phyloP scores from a whole-genome alignment of 768 basidiomycete species.

The Pleurotus sapidus region DNA sequence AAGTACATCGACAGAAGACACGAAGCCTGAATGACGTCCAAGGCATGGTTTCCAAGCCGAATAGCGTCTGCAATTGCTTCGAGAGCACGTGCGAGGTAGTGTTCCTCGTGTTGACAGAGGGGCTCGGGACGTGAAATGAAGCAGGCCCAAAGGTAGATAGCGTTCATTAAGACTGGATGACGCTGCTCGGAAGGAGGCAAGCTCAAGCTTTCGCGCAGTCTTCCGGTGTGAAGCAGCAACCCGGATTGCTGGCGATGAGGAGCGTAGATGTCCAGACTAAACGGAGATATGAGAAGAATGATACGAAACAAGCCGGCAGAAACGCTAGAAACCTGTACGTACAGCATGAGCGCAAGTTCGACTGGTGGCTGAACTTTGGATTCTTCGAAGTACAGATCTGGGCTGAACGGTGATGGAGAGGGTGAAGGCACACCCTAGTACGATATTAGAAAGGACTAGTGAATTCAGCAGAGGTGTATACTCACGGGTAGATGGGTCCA shows the following conservation, averaged over 20 bases:
- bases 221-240: conserved; percentile 65
- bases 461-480: not conserved
- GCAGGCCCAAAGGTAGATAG: conserved; percentile 83
- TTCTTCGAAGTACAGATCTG: conserved; percentile 50
- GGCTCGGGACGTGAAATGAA: conserved; percentile 73
- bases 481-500: conserved; percentile 43
- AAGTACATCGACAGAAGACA: conserved; percentile 77
- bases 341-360: conserved; percentile 70
- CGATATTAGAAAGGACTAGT: conserved; percentile 8
- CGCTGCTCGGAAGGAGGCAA: conserved; percentile 56
- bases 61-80: conserved; percentile 64
- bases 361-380: conserved; percentile 40
- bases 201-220: conserved; percentile 58
- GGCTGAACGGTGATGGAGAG: conserved; percentile 45
- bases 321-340: conserved; percentile 23
- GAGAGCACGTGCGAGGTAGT: conserved; percentile 64
- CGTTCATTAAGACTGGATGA: conserved; percentile 75
- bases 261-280: conserved; percentile 71
- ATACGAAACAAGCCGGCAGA: conserved; percentile 2
- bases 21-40: conserved; percentile 76
- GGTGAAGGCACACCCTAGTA: conserved; percentile 43
- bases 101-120: conserved; percentile 67
- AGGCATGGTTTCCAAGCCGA: conserved; percentile 45
- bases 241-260: conserved; percentile 76
- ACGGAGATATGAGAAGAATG: conserved; percentile 12